Evolutionary conservation across 768 basidiomycete species (phyloP).

Genomic region (Floccularia luteovirens): DNA sequence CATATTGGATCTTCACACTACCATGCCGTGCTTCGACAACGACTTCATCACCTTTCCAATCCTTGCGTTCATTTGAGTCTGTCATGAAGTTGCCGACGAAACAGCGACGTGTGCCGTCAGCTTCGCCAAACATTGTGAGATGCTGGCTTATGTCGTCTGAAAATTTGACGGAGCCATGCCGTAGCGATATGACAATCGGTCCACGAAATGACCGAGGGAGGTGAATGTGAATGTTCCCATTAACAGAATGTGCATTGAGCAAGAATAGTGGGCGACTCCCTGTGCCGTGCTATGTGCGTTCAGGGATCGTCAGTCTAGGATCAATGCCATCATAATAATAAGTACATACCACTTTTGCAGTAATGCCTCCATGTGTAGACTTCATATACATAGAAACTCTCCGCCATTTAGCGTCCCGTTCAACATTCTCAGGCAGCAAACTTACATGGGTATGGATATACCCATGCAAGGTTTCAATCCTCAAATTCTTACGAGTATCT

Average conservation of each 20-base stretch:
- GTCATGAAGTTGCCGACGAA: conserved; percentile 34
- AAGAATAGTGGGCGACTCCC: conserved; percentile 15
- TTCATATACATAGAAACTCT: conserved; percentile 17
- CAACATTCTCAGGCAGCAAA: conserved; percentile 9
- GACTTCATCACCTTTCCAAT: conserved; percentile 33
- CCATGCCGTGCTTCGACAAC: conserved; percentile 26
- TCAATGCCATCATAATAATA: background rate
- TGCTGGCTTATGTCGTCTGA: conserved; percentile 20
- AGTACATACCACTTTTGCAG: conserved; percentile 18
- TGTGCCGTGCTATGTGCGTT: conserved; percentile 1
- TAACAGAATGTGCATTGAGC: conserved; percentile 13
- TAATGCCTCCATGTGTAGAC: conserved; percentile 19
- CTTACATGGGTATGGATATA: conserved; percentile 15
- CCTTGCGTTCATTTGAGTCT: conserved; percentile 14
- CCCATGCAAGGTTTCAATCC: conserved; percentile 21
- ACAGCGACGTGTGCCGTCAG: conserved; percentile 21
- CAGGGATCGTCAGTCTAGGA: background rate
- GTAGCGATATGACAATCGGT: conserved; percentile 21
- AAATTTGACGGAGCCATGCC: conserved; percentile 23
- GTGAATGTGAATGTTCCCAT: conserved; percentile 25
- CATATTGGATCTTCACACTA: conserved; percentile 26
- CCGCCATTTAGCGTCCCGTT: conserved; percentile 5
- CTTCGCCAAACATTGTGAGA: conserved; percentile 24
- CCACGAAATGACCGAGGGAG: conserved; percentile 35
- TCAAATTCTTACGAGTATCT: conserved; percentile 17